Evolutionary conservation across 768 basidiomycete species (phyloP), one percentile per base, ranked within the genome.

Genomic region (Mycena chlorophos): DNA sequence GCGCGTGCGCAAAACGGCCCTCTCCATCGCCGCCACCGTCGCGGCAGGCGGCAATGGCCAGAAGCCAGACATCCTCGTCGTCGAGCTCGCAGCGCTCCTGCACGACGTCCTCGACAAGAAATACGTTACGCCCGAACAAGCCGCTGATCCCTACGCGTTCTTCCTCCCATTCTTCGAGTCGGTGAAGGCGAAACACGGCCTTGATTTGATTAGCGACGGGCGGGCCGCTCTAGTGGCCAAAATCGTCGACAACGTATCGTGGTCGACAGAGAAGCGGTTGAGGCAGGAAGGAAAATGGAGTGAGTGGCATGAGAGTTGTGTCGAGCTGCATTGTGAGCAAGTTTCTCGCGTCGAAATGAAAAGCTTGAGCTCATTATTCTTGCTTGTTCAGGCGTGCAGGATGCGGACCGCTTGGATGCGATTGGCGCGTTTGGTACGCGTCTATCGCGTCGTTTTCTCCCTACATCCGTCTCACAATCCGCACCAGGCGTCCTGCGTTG

Each of bases 41-140:
- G 58, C 71, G 6, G 57, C 73, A 8, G 68, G 71, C 13, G n/a
- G n/a, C n/a, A n/a, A n/a, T n/a, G n/a, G n/a, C n/a, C n/a, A n/a
- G n/a, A 71, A 71, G 38, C 84, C 85, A 2, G 90, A 95, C 73
- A 70, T 94, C 1, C 72, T 94, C 20, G 80, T 84, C 4, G 81
- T 95, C 22, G 93, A 95, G 69, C 74, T 95, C 45, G 79, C 80
- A 76, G 39, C 40, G 68, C 63, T 23, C 34, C 81, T 95, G 42
- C 94, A 95, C 65, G 93, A 96, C 69, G 79, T 94, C 38, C 74
- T 91, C 29, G 90, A 92, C 79, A 90, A 88, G 73, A 92, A 93
- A 75, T 91, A 93, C 65, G 85, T 86, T 17, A 73, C 84, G 2
- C 68, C 76, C 13, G 76, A 75, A 52, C 69, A 81, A 62, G 80